Percentiles rank a stretch among this genome's conserved stretches.
These are phyloP conservation scores for Nakazawaea pomicola DNA, from an alignment of 805 yeast genomes.

Conservation along the genomic window DNA sequence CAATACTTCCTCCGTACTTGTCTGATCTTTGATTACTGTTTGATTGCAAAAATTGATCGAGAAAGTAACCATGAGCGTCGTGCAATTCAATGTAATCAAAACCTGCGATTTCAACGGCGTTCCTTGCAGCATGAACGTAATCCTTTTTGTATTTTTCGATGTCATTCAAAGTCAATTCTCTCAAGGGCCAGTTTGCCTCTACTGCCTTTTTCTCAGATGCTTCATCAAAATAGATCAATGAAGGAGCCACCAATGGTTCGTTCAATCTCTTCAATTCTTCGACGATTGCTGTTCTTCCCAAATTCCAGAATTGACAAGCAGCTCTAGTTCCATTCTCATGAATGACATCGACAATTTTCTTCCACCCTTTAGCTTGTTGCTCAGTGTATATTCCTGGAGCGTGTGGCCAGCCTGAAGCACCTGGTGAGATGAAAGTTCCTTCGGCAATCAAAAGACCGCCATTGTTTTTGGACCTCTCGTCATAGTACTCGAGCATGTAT, in stretches of 20 bases:
- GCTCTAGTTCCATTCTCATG: constrained; percentile 39
- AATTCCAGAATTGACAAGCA: constrained; percentile 41
- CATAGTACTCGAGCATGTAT: constrained; percentile 39
- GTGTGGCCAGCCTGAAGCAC: constrained; percentile 23
- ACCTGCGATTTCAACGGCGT: constrained; percentile 22
- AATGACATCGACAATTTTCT: constrained; percentile 33
- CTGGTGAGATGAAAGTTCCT: constrained; percentile 8
- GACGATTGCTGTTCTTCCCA: constrained; percentile 28
- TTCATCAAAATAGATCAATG: constrained; percentile 26
- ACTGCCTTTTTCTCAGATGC: constrained; percentile 11
- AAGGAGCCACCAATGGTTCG: constrained; percentile 38
- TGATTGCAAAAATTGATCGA: constrained; percentile 21
- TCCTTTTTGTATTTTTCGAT: constrained; percentile 10
- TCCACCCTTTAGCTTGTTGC: constrained; percentile 35
- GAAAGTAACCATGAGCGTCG: constrained; percentile 25
- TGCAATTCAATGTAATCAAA: constrained; percentile 26
- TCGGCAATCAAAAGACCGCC: constrained; percentile 42
- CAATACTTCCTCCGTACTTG: constrained; percentile 26
- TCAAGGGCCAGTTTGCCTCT: constrained; percentile 16
- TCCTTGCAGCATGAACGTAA: constrained; percentile 18
- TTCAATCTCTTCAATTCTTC: constrained; percentile 30
- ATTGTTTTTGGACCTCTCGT: constrained; percentile 39
- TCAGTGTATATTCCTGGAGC: constrained; percentile 43
- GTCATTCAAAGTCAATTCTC: constrained; percentile 18
- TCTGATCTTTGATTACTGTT: constrained; percentile 23